Evolutionary conservation across 164 flowering plant genomes (phyloP).

Genomic region (Magnolia officinalis): DNA sequence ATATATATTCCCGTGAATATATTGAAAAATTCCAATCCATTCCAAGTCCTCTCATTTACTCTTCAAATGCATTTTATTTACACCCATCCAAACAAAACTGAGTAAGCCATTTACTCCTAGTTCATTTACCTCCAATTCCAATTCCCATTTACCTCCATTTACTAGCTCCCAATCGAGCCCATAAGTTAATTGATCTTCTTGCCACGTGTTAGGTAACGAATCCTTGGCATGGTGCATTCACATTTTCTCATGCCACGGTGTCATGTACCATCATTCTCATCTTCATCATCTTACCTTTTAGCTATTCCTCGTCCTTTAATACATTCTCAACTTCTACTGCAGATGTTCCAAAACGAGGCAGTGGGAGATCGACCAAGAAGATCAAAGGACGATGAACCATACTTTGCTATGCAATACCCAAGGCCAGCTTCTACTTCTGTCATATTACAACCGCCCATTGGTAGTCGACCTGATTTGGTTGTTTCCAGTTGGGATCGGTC

Average conservation of each 20-base stretch:
- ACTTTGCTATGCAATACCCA: conserved; percentile 41
- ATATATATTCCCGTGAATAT: too few species aligned
- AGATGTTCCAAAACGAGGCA: conserved; percentile 55
- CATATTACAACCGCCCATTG: conserved; percentile 37
- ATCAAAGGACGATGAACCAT: conserved; percentile 46
- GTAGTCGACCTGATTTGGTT: conserved; percentile 41
- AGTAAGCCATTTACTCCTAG: too few species aligned
- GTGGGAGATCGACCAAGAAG: conserved; percentile 57
- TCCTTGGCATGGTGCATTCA: background rate
- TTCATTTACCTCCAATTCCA: too few species aligned
- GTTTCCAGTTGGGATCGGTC: conserved; percentile 58
- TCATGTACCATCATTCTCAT: background rate
- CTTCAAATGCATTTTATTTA: too few species aligned
- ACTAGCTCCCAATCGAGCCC: background rate
- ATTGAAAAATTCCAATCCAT: too few species aligned
- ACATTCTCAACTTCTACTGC: conserved; percentile 8
- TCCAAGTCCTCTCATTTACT: too few species aligned
- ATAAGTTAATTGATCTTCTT: background rate
- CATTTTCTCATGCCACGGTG: background rate
- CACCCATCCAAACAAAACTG: too few species aligned
- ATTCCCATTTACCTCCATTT: too few species aligned
- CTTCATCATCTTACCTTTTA: background rate
- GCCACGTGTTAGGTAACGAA: background rate
- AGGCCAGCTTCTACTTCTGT: conserved; percentile 47
- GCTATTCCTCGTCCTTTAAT: background rate